Percentiles rank a stretch among this genome's conserved stretches.
phyloP scores from a whole-genome alignment of 345 rosid genomes.

The Citrus sp. region DNA sequence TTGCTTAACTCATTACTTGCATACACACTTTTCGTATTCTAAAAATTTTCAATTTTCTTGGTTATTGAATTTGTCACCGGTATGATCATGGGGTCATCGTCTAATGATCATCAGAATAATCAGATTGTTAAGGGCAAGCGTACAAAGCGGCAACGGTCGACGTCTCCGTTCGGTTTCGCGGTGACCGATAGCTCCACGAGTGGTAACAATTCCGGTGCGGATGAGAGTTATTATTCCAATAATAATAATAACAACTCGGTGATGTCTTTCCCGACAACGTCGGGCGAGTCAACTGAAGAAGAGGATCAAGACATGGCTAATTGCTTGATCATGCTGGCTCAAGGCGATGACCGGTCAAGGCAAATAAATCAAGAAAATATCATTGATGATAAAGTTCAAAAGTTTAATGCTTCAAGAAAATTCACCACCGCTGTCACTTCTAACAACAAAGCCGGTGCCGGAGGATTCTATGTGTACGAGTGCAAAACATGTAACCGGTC shows the following conservation, averaged over 20 bases:
- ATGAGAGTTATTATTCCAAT: not conserved
- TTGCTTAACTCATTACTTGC: too few relatives aligned
- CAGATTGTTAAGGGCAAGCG: constrained; percentile 67
- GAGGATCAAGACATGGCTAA: constrained; percentile 86
- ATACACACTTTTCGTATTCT: too few relatives aligned
- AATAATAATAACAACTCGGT: not conserved
- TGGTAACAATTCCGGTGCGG: constrained; percentile 18
- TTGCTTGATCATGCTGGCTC: constrained; percentile 83
- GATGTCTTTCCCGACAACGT: constrained; percentile 39
- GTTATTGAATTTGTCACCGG: too few relatives aligned
- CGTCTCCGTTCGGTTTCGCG: constrained; percentile 38
- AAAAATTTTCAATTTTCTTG: too few relatives aligned
- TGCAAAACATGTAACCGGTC: constrained; percentile 87
- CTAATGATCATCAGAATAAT: constrained; percentile 22
- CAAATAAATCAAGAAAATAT: not conserved
- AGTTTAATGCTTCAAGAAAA: constrained; percentile 26
- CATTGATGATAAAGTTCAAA: not conserved
- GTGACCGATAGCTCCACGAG: constrained; percentile 51
- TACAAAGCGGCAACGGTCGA: constrained; percentile 67
- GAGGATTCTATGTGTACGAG: constrained; percentile 61
- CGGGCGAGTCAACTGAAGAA: constrained; percentile 53
- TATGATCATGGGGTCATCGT: constrained; percentile 5
- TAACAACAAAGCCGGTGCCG: constrained; percentile 28
- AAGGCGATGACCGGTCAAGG: constrained; percentile 38
- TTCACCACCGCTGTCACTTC: constrained; percentile 17